Evolutionary conservation across 2,329 filamentous ascomycete genomes (phyloP), one percentile per base, ranked within the genome.

Genomic region (Microsporum canis): DNA sequence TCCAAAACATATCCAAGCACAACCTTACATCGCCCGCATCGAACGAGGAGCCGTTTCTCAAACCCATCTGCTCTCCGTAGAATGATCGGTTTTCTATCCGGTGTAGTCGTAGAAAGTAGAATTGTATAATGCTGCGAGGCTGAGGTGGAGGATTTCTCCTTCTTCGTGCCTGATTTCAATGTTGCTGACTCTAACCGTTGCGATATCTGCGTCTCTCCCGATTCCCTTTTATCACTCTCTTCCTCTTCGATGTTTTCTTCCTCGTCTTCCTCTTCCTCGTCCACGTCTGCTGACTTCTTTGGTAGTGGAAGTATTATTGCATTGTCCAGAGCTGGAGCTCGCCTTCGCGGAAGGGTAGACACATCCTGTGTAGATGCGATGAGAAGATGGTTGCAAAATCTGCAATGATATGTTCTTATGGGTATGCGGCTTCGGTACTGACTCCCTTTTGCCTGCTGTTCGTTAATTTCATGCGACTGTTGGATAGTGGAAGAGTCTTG

Each of bases 1-100:
- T 84, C 82, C 47, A 88, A 71, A 67, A 81, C 77, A 74, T 88
- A 89, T 33, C 82, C 86, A 51, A 87, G 76, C 0, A 81, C 77
- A 33, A 86, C 69, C 36, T 78, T 76, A 74, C 86, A 88, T 61
- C 85, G 73, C 10, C 76, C 79, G 72, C 86, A 89, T 27, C 80
- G 76, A 64, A 82, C 75, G 3, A 83, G 66, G 61, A 80, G 76
- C 17, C 86, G 73, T 75, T 86, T 88, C 75, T 88, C 86, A 63
- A 88, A 88, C 3, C 86, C 86, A 62, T 86, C 82, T 63, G 80
- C 78, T 8, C 80, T 76, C 1, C 79, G 74, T 5, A 86, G 74
- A 0, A 86, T 72, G 8, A 78, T 76, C 4, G 80, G 70, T 43
- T 77, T 78, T 0, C 74, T 70, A 62, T 83, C 81, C 0, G 74